Base-by-base conservation (phyloP, 352 stramenopile genomes). In the Globisporangium mamillatum region DNA sequence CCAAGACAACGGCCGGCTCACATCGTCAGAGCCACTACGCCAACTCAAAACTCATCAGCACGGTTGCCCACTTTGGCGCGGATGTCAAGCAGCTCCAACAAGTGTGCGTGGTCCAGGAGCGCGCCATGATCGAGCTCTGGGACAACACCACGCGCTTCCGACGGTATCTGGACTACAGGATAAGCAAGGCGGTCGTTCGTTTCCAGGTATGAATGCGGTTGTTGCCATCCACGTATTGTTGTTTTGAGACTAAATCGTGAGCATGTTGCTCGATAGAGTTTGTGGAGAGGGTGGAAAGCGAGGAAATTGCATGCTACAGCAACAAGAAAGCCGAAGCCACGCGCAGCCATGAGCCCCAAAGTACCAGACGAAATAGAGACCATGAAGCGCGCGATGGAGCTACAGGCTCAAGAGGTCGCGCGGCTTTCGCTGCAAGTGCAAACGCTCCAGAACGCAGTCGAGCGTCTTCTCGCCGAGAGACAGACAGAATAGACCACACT, bases 71-170 rank as follows among this genome's bases (percentile, higher is more conserved):
- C 10, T 79, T 64, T 29, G 63, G 48, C 22, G 53, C 52, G 22
- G 81, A 88, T 34, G 66, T 90, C 4, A 71, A 70, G 14, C 67
- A 84, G 32, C 70, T 88, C 7, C 81, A 88, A 50, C 79, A 76
- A 4, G 73, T 84, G 29, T 80, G 75, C 36, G 76, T 81, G 0
- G 73, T 84, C 0, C 79, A 90, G 61, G 76, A 84, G 18, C 64
- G 77, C n/a, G 73, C 70, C 22, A 78, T 80, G 41, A 44, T 64
- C 0, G 64, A 59, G 16, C 64, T 80, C 14, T 80, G 71, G 74
- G 64, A 65, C 7, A 69, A 75, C 20, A 41, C 69, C 1, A 46
- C 62, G 1, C 44, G 61, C 1, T 64, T 69, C 20, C 68, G 54
- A 22, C 63, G 69, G 6, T 74, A 74, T 10, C 24, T 77, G 6